These are phyloP conservation scores for Phaeosphaeria sp. DNA, from an alignment of 2,329 filamentous ascomycete species.

Conservation along the genomic window DNA sequence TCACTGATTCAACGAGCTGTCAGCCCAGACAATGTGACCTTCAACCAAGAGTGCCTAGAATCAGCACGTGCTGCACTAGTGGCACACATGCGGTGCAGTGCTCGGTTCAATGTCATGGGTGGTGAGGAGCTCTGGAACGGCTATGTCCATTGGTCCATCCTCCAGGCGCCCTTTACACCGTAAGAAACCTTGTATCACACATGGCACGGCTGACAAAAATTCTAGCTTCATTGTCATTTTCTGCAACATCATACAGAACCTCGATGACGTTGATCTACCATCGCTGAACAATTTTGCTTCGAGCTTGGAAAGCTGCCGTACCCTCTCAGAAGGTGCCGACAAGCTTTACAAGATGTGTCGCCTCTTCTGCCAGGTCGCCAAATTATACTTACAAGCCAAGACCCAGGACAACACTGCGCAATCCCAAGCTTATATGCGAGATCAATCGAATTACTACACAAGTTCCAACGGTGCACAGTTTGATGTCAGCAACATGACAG, in stretches of 20 bases:
- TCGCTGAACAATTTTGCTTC: constrained; percentile 63
- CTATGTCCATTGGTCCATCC: constrained; percentile 44
- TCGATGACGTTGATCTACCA: constrained; percentile 59
- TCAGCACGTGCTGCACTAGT: constrained; percentile 40
- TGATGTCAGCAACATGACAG: constrained; percentile 35
- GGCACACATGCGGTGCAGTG: constrained; percentile 36
- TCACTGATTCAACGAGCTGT: constrained; percentile 42
- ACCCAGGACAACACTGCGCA: constrained; percentile 44
- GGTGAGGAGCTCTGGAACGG: constrained; percentile 44
- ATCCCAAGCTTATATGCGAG: constrained; percentile 6
- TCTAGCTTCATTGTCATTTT: constrained; percentile 55
- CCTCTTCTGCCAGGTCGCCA: constrained; percentile 67
- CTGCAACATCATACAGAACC: constrained; percentile 60
- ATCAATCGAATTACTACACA: constrained; percentile 19
- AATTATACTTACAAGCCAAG: constrained; percentile 68
- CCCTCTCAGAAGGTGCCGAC: constrained; percentile 64
- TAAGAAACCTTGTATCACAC: constrained; percentile 5
- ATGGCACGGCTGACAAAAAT: neutral
- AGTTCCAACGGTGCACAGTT: constrained; percentile 18
- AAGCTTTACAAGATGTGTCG: constrained; percentile 68
- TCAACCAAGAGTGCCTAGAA: constrained; percentile 40
- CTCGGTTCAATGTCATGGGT: constrained; percentile 39
- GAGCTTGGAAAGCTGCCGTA: constrained; percentile 60
- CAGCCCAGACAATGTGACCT: constrained; percentile 38
- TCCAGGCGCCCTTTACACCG: constrained; percentile 55